Evolutionary conservation across 805 yeast species (phyloP).

Genomic region (Lipomyces kockii): DNA sequence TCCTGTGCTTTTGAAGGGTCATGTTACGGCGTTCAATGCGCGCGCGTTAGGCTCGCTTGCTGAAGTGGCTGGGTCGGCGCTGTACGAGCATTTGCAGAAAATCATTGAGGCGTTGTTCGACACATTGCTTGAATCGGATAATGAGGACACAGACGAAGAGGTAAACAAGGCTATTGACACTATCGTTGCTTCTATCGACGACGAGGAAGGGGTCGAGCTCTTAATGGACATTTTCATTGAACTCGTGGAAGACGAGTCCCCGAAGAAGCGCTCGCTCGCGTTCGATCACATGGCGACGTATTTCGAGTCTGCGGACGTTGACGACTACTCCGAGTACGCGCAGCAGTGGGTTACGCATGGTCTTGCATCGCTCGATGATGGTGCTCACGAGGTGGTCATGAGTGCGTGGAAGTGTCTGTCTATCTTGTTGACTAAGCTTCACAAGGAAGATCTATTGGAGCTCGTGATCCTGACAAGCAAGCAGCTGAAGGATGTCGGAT

Average conservation of each 20-base stretch:
- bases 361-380: conserved; percentile 73
- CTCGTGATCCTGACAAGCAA: conserved; percentile 81
- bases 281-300: conserved; percentile 71
- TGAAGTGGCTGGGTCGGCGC: conserved; percentile 83
- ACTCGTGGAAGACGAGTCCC: conserved; percentile 76
- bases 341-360: conserved; percentile 72
- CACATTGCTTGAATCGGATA: conserved; percentile 49
- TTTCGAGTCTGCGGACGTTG: conserved; percentile 67
- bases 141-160: conserved; percentile 50
- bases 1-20: conserved; percentile 80
- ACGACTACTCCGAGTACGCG: conserved; percentile 67
- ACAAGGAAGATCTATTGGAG: conserved; percentile 75
- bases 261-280: conserved; percentile 63
- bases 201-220: conserved; percentile 81
- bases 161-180: conserved; percentile 58
- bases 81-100: conserved; percentile 70
- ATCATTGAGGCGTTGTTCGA: conserved; percentile 77
- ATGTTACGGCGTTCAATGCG: conserved; percentile 85
- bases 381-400: conserved; percentile 62
- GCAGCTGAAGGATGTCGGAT: conserved; percentile 69
- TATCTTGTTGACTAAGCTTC: conserved; percentile 68
- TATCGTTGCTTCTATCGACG: conserved; percentile 72
- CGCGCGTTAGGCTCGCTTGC: conserved; percentile 84
- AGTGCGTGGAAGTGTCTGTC: conserved; percentile 68
- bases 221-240: conserved; percentile 78